These are phyloP conservation scores for Spergularia marina DNA, from an alignment of 148 eudicot genomes.

Conservation along the genomic window DNA sequence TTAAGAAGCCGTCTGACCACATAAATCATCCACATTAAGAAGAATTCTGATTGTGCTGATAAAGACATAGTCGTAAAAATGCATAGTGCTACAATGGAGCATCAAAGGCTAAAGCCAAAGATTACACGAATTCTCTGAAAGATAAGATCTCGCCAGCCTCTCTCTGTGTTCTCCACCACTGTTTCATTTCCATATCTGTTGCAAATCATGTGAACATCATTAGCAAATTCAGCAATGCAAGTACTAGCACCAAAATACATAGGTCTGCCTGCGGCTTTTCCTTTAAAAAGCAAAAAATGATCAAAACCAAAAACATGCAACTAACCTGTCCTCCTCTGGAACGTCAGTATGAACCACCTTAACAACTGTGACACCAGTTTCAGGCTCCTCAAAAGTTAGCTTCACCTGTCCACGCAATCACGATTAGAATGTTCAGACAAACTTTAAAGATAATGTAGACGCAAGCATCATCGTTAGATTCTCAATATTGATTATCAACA, in stretches of 20 bases:
- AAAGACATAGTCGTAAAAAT: neutral
- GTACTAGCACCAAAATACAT: too few species aligned
- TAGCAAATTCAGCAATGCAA: neutral
- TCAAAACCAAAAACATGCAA: constrained; percentile 4
- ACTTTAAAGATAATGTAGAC: too few species aligned
- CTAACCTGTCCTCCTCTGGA: constrained; percentile 96
- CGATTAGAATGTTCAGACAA: neutral
- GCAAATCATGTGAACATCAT: neutral
- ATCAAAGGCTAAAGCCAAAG: constrained; percentile 88
- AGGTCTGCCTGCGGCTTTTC: too few species aligned
- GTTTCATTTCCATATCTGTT: constrained; percentile 95
- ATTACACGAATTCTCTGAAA: constrained; percentile 88
- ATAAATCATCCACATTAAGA: neutral
- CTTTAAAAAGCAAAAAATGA: neutral
- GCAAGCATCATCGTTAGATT: neutral
- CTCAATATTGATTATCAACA: neutral
- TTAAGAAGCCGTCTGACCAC: too few species aligned
- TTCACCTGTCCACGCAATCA: constrained; percentile 50
- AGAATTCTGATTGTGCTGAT: neutral
- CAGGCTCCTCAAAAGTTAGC: constrained; percentile 83
- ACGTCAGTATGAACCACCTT: constrained; percentile 78
- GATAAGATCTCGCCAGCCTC: constrained; percentile 98
- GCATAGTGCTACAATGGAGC: neutral
- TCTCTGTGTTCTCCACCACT: constrained; percentile 95
- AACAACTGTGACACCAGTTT: constrained; percentile 73